Base-by-base conservation (phyloP, 2,329 filamentous ascomycete genomes). In the Fonsecaea monophora region DNA sequence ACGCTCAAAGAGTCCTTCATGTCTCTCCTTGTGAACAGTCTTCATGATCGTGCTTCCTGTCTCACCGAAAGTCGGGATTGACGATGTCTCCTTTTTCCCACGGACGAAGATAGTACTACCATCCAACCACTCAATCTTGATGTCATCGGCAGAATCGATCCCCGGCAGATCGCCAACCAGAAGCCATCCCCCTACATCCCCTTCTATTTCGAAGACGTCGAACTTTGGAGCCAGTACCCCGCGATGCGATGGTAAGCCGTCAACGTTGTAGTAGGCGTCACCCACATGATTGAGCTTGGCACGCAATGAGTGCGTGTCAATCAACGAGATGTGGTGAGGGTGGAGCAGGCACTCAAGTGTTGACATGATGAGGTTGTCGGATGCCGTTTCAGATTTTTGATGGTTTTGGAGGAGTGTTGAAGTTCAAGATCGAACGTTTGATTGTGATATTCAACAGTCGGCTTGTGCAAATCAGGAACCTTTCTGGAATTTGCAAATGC, bases 291-390 rank as follows among this genome's bases (percentile, higher is more conserved):
- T 48, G 50, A 67, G 56, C 56, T 64, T 67, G 12, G 60, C 65
- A 8, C 65, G 60, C 25, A 67, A 38, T n/a, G 65, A 60, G 48
- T 64, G 65, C 10, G 55, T 54, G 55, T 67, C 65, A 12, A 67
- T 50, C 45, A 67, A 50, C 45, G 65, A 67, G 53, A 67, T 67
- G 21, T 67, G 65, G 35, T 64, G 65, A 25, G 65, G 60, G 50
- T 60, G 60, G 12, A 48, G 55, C 18, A 60, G 56, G 15, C 55
- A 60, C 15, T 60, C 60, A 40, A 60, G 55, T 21, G 65, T 50
- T 13, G 55, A 38, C 60, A 63, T 67, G 1, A 15, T 60, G 56
- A 40, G 15, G 40, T 60, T 10, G 8, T 48, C n/a, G n/a, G 21
- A 21, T 10, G 4, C 42, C 42, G 18, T 18, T 48, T 48, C 25